Percentiles rank a stretch among this genome's conserved stretches.
These are phyloP conservation scores for Brassica carinata DNA, from an alignment of 345 rosid species.

Conservation along the genomic window DNA sequence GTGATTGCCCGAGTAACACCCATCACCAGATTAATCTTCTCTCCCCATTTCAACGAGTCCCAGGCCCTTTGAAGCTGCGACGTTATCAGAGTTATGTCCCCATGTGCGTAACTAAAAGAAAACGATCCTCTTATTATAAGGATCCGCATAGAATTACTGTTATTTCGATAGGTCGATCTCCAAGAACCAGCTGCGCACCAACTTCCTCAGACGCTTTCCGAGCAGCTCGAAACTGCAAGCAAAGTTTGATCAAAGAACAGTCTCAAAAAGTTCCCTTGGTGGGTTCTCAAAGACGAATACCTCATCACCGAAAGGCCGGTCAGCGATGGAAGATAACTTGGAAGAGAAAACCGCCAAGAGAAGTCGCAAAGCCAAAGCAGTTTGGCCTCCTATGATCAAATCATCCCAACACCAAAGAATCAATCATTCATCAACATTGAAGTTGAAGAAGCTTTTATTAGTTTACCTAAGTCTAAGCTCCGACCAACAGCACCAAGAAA, in stretches of 20 bases:
- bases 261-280: not conserved
- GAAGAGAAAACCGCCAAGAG: constrained; percentile 86
- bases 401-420: not conserved
- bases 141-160: constrained; percentile 48
- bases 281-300: constrained; percentile 28
- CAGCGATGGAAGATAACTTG: constrained; percentile 67
- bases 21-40: constrained; percentile 54
- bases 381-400: constrained; percentile 66
- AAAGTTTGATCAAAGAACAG: not conserved
- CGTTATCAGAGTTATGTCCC: not conserved
- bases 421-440: not conserved
- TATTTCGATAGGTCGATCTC: constrained; percentile 88
- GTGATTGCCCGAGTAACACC: constrained; percentile 63
- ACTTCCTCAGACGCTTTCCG: constrained; percentile 73
- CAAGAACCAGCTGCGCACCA: constrained; percentile 88
- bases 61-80: constrained; percentile 81
- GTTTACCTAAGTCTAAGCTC: constrained; percentile 78
- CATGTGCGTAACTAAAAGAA: not conserved
- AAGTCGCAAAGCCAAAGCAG: constrained; percentile 81
- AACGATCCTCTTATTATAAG: not conserved
- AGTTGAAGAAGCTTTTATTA: not conserved
- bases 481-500: constrained; percentile 85
- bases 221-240: constrained; percentile 79
- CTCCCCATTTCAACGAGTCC: constrained; percentile 62
- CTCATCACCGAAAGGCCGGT: constrained; percentile 88